Base-by-base conservation (phyloP, 2,329 filamentous ascomycete genomes). In the Penicillium capsulatum region DNA sequence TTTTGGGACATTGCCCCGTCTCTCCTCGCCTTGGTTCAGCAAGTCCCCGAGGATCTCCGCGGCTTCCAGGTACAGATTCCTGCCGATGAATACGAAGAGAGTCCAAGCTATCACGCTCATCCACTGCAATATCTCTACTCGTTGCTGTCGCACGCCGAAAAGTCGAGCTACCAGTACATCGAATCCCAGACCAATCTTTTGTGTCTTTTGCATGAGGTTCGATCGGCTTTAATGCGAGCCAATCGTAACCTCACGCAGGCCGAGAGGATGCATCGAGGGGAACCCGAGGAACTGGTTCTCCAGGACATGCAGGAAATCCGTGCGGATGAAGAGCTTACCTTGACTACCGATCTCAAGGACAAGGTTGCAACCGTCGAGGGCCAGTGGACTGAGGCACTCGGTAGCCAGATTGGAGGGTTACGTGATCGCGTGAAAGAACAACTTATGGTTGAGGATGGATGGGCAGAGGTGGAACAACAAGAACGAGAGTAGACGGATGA, bases 1-100 rank as follows among this genome's bases (percentile, higher is more conserved):
- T 98, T 97, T 63, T 98, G 92, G 92, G 92, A 98, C 59, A 94
- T 97, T 55, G 91, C 90, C 1, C 92, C 92, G 2, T 81, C 83
- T 3, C 75, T 98, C 0, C 75, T 84, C 17, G 76, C 81, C 11
- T 72, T 97, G 32, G 76, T 94, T 8, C 86, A 94, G 44, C 84
- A 85, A 55, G 82, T 96, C 15, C 90, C 89, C 0, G 61, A 67
- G 1, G 53, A 66, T 16, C 60, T 77, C 17, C 53, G 59, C 3
- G 68, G 67, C 1, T 89, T 94, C 64, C 72, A 79, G 15, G 77
- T 95, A 33, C 78, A 84, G 53, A 89, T 97, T 31, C 90, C 92
- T 0, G 61, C 76, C 0, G 72, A 79, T 13, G 92, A 98, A 64
- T 84, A 54, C 50, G 80, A 83, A 3, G 92, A 97, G 69, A 97